Percentiles rank a stretch among this genome's conserved stretches.
These are phyloP conservation scores for Ascocoryne sarcoides DNA, from an alignment of 2,329 filamentous ascomycete species.

Conservation along the genomic window DNA sequence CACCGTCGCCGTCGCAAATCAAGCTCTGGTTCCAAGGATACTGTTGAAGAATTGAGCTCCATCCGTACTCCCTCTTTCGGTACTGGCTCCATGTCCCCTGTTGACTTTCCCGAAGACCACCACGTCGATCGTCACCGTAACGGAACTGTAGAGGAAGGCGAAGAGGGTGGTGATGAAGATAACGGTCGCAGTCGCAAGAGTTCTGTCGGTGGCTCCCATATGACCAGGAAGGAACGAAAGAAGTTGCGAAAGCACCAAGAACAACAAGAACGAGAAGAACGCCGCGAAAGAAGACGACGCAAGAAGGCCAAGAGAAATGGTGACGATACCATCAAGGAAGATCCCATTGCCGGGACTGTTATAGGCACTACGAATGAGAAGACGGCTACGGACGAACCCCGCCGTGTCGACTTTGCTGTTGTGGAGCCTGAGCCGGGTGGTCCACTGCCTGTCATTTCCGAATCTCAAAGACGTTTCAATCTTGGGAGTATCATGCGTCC, in stretches of 20 bases:
- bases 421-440: conserved; percentile 25
- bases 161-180: conserved; percentile 45
- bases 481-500: conserved; percentile 50
- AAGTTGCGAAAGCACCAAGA: conserved; percentile 33
- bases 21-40: conserved; percentile 61
- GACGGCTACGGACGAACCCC: conserved; percentile 32
- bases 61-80: conserved; percentile 36
- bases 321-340: conserved; percentile 18
- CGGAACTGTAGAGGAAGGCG: conserved; percentile 38
- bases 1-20: conserved; percentile 65
- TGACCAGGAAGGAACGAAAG: conserved; percentile 28
- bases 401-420: conserved; percentile 51
- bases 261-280: conserved; percentile 26
- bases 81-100: conserved; percentile 22
- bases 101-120: conserved; percentile 10
- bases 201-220: conserved; percentile 17
- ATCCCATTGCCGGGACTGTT: conserved; percentile 7
- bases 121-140: conserved; percentile 20
- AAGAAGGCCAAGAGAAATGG: conserved; percentile 17
- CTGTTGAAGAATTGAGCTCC: conserved; percentile 29
- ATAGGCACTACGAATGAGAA: conserved; percentile 22
- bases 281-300: conserved; percentile 17
- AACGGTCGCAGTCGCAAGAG: conserved; percentile 19
- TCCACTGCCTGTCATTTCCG: conserved; percentile 20
- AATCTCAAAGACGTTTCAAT: conserved; percentile 38